phyloP scores from a whole-genome alignment of 495 filamentous ascomycete genomes.

The Podospora australis region DNA sequence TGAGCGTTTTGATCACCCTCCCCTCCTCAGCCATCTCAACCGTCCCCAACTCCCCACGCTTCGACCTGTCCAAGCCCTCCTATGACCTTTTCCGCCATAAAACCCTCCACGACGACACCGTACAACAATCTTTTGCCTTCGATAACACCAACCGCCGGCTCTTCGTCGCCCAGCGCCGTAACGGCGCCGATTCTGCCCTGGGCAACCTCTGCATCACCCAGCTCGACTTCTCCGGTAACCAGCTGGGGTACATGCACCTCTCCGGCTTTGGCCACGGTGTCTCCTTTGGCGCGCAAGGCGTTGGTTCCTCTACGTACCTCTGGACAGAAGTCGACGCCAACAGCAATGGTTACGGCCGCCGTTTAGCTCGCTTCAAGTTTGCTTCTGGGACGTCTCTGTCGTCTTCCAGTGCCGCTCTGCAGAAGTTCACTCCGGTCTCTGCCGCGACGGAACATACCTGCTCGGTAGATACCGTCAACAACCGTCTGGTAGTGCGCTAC shows the following conservation, averaged over 20 bases:
- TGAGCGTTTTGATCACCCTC: neutral
- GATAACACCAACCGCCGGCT: slow-evolving; percentile 12
- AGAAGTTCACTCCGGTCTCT: neutral
- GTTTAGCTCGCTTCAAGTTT: neutral
- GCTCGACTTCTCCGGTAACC: slow-evolving; percentile 12
- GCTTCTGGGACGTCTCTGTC: neutral
- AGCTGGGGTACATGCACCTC: slow-evolving; percentile 7
- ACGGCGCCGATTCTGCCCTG: neutral
- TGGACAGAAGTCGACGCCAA: slow-evolving; percentile 2
- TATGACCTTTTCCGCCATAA: slow-evolving; percentile 12
- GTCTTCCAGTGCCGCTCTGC: neutral
- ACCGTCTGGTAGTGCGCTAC: neutral
- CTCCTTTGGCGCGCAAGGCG: neutral
- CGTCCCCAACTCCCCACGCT: slow-evolving; percentile 7
- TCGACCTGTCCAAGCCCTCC: slow-evolving; percentile 14
- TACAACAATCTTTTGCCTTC: slow-evolving; percentile 12
- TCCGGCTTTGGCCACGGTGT: slow-evolving; percentile 2
- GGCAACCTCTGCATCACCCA: slow-evolving; percentile 12
- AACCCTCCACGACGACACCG: slow-evolving; percentile 5
- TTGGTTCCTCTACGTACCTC: neutral
- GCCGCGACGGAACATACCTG: neutral
- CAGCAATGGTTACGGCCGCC: neutral
- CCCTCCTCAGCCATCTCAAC: neutral
- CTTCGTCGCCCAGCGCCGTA: slow-evolving; percentile 10
- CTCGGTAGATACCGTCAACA: neutral